phyloP scores from a whole-genome alignment of 169 alveolate genomes.

The Plasmodium yoelii region DNA sequence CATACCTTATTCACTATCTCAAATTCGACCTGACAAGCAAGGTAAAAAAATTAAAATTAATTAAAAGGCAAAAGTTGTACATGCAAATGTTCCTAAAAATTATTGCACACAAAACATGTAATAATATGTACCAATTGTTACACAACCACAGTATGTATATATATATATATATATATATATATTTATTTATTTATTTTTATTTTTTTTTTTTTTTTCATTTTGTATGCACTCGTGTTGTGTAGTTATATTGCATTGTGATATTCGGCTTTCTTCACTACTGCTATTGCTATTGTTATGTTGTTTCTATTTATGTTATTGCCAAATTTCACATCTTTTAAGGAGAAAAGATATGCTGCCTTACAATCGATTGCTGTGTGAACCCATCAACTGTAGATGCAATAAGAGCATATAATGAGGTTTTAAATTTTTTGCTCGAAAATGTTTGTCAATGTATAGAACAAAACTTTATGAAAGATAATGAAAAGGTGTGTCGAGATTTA shows the following conservation, averaged over 20 bases:
- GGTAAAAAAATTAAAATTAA: slow-evolving; percentile 18
- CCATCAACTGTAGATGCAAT: slow-evolving; percentile 44
- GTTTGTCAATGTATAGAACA: slow-evolving; percentile 45
- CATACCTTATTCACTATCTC: slow-evolving; percentile 74
- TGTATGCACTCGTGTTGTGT: background rate
- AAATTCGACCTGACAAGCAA: slow-evolving; percentile 60
- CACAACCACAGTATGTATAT: too few species aligned
- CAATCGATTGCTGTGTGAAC: slow-evolving; percentile 55
- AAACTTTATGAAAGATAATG: slow-evolving; percentile 58
- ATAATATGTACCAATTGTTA: too few species aligned
- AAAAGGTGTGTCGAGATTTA: slow-evolving; percentile 50
- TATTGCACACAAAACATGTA: background rate
- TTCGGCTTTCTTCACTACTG: too few species aligned
- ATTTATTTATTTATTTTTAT: too few species aligned
- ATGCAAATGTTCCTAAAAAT: background rate
- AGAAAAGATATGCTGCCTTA: slow-evolving; percentile 42
- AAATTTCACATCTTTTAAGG: background rate
- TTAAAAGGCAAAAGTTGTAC: background rate
- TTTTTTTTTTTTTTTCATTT: too few species aligned
- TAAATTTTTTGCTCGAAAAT: slow-evolving; percentile 44
- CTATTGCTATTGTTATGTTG: too few species aligned
- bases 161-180: too few species aligned
- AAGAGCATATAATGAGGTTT: slow-evolving; percentile 43
- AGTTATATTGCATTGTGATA: too few species aligned
- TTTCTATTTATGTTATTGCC: too few species aligned